These are phyloP conservation scores for Ashbya aceris DNA, from an alignment of 1,139 yeast species.

Conservation along the genomic window DNA sequence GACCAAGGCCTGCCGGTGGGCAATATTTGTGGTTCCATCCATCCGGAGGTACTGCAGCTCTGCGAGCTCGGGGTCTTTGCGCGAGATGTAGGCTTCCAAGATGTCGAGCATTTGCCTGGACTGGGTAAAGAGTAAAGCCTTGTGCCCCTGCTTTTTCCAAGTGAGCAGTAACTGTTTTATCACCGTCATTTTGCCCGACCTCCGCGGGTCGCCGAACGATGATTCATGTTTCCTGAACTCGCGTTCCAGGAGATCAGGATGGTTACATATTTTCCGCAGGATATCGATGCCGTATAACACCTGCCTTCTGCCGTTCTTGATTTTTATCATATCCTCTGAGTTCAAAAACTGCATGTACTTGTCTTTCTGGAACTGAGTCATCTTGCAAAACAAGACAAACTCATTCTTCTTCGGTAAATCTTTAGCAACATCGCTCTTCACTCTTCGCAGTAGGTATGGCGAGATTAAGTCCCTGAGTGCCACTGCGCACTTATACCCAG, in stretches of 20 bases:
- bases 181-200: slow-evolving; percentile 90
- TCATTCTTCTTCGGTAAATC: slow-evolving; percentile 91
- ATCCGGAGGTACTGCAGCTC: slow-evolving; percentile 57
- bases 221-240: slow-evolving; percentile 37
- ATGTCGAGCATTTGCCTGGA: slow-evolving; percentile 92
- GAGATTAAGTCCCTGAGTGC: slow-evolving; percentile 78
- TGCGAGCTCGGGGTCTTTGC: slow-evolving; percentile 35
- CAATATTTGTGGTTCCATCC: slow-evolving; percentile 91
- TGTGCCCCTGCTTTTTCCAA: slow-evolving; percentile 73
- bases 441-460: slow-evolving; percentile 77
- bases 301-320: slow-evolving; percentile 67
- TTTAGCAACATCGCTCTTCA: slow-evolving; percentile 92
- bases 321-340: slow-evolving; percentile 67
- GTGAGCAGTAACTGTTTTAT: slow-evolving; percentile 61
- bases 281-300: slow-evolving; percentile 86
- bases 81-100: slow-evolving; percentile 53
- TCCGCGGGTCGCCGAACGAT: slow-evolving; percentile 54
- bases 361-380: slow-evolving; percentile 67
- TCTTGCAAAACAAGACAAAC: slow-evolving; percentile 82
- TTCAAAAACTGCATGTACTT: slow-evolving; percentile 65
- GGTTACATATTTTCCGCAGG: slow-evolving; percentile 85
- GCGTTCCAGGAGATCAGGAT: slow-evolving; percentile 76
- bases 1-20: slow-evolving; percentile 65
- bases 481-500: slow-evolving; percentile 94
- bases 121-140: slow-evolving; percentile 78